Conservation (phyloP, 148 eudicot genomes). For the Salicornia ramosissima region DNA sequence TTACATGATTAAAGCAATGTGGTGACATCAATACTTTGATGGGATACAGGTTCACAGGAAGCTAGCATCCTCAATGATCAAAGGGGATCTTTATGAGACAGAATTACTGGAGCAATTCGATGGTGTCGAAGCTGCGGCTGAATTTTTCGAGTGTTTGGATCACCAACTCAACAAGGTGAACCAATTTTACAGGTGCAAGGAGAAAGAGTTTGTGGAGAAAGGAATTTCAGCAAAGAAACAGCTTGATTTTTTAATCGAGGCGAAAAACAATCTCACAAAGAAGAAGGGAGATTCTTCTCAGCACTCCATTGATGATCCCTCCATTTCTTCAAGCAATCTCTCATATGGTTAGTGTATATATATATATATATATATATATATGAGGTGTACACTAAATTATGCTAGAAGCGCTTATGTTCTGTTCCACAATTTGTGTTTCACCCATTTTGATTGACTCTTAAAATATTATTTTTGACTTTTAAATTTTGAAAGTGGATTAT, state of each 20-base stretch:
- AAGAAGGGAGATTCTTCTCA: conserved; percentile 39
- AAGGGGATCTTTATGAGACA: conserved; percentile 65
- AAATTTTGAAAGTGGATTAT: no score
- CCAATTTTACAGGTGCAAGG: conserved; percentile 63
- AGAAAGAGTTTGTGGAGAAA: conserved; percentile 76
- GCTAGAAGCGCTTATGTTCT: no score
- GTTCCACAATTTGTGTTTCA: no score
- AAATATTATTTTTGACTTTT: no score
- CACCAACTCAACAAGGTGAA: conserved; percentile 93
- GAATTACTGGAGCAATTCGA: conserved; percentile 76
- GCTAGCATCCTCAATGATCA: conserved; percentile 55
- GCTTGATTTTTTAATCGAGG: conserved; percentile 63
- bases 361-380: no score
- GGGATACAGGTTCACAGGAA: conserved; percentile 65
- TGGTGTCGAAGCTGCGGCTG: conserved; percentile 63
- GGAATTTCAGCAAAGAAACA: conserved; percentile 70
- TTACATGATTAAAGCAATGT: not conserved
- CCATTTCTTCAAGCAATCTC: conserved; percentile 68
- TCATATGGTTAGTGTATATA: conserved; percentile 60
- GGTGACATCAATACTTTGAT: conserved; percentile 16
- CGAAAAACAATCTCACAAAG: conserved; percentile 44
- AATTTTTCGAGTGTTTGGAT: conserved; percentile 73
- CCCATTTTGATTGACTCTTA: no score
- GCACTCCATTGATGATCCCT: conserved; percentile 60
- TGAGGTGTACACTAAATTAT: no score